These are phyloP conservation scores for Cornus kousa DNA, from an alignment of 148 eudicot genomes.

Conservation along the genomic window DNA sequence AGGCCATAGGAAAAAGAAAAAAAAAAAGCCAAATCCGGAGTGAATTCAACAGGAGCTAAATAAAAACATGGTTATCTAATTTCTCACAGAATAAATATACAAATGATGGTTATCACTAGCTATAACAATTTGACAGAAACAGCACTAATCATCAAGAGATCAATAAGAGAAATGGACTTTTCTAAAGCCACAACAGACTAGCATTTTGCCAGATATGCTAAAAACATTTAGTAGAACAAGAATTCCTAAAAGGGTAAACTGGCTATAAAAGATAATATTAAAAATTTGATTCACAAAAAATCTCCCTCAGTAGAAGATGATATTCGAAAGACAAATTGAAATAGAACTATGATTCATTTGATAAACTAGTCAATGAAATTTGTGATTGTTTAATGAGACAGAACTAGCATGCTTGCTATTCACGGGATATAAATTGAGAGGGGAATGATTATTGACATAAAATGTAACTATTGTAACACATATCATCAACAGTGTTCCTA, in stretches of 20 bases:
- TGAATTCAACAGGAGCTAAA: too few relatives aligned
- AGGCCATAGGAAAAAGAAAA: too few relatives aligned
- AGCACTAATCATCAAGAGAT: neutral
- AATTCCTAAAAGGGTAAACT: neutral
- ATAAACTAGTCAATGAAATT: neutral
- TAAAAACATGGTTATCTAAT: neutral
- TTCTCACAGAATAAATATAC: too few relatives aligned
- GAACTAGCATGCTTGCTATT: neutral
- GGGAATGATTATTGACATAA: too few relatives aligned
- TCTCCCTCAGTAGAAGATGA: neutral
- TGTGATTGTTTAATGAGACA: neutral
- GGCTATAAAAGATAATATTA: neutral
- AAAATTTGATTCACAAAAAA: too few relatives aligned
- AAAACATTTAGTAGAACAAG: neutral
- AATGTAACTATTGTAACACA: too few relatives aligned
- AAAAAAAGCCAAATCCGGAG: too few relatives aligned
- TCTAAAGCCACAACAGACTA: neutral
- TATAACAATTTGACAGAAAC: neutral
- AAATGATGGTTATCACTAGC: neutral
- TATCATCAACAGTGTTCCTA: too few relatives aligned
- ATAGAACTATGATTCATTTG: neutral
- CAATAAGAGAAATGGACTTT: neutral
- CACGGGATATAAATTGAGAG: too few relatives aligned
- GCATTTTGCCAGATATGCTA: neutral
- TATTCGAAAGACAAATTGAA: too few relatives aligned